Evolutionary conservation across 495 filamentous ascomycete genomes (phyloP).

Genomic region (Articulospora tetracladia): DNA sequence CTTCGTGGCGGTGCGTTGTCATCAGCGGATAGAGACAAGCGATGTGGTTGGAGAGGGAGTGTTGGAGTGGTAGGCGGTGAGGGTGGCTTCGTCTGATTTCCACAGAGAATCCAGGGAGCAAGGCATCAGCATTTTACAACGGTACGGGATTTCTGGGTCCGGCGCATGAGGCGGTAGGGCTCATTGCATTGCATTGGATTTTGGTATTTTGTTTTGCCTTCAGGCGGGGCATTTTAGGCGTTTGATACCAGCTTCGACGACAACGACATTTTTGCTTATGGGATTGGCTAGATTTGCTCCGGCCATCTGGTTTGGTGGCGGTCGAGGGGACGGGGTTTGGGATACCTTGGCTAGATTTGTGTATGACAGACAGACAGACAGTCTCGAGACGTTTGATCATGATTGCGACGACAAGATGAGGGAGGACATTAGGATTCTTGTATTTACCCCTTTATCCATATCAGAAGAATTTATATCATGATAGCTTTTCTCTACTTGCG

Average conservation of each 20-base stretch:
- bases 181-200: not conserved
- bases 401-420: too few relatives aligned
- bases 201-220: not conserved
- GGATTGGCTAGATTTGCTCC: too few relatives aligned
- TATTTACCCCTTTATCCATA: too few relatives aligned
- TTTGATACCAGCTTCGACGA: not conserved
- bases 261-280: not conserved
- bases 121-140: not conserved
- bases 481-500: too few relatives aligned
- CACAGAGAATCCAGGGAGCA: not conserved
- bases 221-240: not conserved
- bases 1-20: not conserved
- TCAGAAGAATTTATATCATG: too few relatives aligned
- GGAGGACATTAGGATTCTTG: too few relatives aligned
- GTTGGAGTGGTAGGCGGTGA: slow-evolving; percentile 26
- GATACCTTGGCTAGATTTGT: too few relatives aligned
- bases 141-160: not conserved
- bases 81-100: slow-evolving; percentile 25
- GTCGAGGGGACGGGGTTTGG: too few relatives aligned
- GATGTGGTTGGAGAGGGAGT: slow-evolving; percentile 27
- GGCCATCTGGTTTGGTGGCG: too few relatives aligned
- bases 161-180: not conserved
- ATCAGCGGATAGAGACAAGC: slow-evolving; percentile 13
- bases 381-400: too few relatives aligned
- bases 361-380: too few relatives aligned